Evolutionary conservation across 2,329 filamentous ascomycete genomes (phyloP).

Genomic region (Monilinia laxa): DNA sequence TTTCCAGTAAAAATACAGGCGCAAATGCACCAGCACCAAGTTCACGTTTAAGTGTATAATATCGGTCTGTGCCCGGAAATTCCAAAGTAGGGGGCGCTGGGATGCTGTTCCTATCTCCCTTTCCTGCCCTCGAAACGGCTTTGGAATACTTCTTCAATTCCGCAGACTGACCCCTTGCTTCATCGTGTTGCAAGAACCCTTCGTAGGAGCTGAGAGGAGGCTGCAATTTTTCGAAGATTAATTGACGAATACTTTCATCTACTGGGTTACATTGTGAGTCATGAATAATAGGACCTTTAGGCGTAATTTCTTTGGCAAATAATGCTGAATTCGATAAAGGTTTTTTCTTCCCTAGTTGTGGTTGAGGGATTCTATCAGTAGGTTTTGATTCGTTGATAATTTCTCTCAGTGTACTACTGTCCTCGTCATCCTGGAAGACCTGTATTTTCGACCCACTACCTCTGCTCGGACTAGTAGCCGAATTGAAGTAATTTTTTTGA

Average conservation of each 20-base stretch:
- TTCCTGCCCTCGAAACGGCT: constrained; percentile 47
- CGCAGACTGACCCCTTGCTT: constrained; percentile 61
- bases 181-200: constrained; percentile 75
- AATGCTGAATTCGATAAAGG: constrained; percentile 38
- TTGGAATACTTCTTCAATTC: constrained; percentile 85
- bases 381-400: constrained; percentile 55
- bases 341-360: constrained; percentile 49
- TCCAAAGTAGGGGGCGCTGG: constrained; percentile 62
- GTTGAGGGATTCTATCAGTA: constrained; percentile 51
- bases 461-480: constrained; percentile 74
- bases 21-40: constrained; percentile 93
- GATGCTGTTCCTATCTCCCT: constrained; percentile 57
- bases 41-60: constrained; percentile 79
- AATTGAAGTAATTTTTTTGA: constrained; percentile 58
- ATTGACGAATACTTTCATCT: constrained; percentile 69
- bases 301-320: constrained; percentile 45
- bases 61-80: constrained; percentile 63
- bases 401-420: constrained; percentile 71
- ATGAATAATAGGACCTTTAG: constrained; percentile 72
- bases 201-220: constrained; percentile 72
- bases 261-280: constrained; percentile 88
- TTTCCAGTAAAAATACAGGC: constrained; percentile 88
- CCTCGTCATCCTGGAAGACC: constrained; percentile 39
- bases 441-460: constrained; percentile 34
- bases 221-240: constrained; percentile 72